Percentiles rank a stretch among this genome's conserved stretches.
Evolutionary conservation across 768 basidiomycete species (phyloP).

Genomic region (Suillus sp.): DNA sequence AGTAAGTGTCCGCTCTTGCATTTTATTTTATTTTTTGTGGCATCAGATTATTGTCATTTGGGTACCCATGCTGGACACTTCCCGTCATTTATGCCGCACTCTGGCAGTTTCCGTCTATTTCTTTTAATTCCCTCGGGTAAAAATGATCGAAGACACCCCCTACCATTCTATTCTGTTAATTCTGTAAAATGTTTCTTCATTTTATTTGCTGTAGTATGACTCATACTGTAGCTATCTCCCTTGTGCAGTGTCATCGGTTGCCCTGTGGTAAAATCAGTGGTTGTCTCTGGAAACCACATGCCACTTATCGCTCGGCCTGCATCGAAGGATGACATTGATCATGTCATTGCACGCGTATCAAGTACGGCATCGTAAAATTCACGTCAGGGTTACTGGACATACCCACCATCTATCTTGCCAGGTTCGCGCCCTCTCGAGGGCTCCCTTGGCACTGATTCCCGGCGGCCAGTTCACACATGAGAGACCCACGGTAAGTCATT

Average conservation of each 20-base stretch:
- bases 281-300: constrained; percentile 60
- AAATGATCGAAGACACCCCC: constrained; percentile 11
- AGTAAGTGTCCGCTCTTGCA: constrained; percentile 42
- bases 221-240: constrained; percentile 20
- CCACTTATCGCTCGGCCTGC: constrained; percentile 51
- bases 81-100: constrained; percentile 1
- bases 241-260: constrained; percentile 51
- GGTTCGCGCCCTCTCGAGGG: constrained; percentile 24
- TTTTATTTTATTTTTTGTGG: neutral
- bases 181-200: constrained; percentile 14
- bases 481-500: constrained; percentile 3
- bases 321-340: constrained; percentile 16
- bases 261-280: constrained; percentile 57
- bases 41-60: neutral
- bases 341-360: constrained; percentile 10
- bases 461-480: constrained; percentile 6
- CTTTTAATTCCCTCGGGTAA: constrained; percentile 26
- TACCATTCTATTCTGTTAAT: constrained; percentile 22
- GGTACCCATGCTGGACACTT: neutral
- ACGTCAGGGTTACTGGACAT: constrained; percentile 18
- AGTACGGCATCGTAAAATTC: constrained; percentile 18
- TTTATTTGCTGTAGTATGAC: constrained; percentile 17
- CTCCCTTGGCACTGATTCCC: constrained; percentile 9
- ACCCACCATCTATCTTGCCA: constrained; percentile 17
- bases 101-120: constrained; percentile 20